Evolutionary conservation across 495 filamentous ascomycete species (phyloP).

Genomic region (Penicillium salamii): DNA sequence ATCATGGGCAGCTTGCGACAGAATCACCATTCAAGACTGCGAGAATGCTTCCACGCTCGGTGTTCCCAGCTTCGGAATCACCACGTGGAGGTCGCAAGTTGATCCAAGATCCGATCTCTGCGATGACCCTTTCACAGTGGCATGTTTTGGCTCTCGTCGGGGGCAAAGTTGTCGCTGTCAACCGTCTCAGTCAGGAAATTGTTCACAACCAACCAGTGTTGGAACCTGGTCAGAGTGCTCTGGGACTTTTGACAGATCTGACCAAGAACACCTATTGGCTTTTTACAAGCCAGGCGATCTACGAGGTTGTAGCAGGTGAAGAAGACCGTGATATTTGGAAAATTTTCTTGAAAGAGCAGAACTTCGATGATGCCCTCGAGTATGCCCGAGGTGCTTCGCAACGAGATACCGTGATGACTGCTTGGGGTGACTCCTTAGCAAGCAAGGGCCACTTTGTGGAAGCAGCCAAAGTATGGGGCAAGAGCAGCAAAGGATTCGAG

Average conservation of each 20-base stretch:
- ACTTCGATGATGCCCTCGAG: conserved; percentile 81
- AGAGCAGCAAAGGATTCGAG: conserved; percentile 94
- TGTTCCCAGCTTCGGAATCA: conserved; percentile 66
- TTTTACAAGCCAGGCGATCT: conserved; percentile 85
- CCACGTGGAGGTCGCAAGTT: conserved; percentile 59
- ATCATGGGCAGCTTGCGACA: conserved; percentile 67
- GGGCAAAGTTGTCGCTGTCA: conserved; percentile 75
- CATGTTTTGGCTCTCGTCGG: conserved; percentile 86
- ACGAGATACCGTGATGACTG: conserved; percentile 84
- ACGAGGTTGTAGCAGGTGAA: conserved; percentile 84
- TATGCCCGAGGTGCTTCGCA: conserved; percentile 72
- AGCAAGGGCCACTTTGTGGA: conserved; percentile 76
- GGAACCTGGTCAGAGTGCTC: conserved; percentile 70
- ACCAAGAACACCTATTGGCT: conserved; percentile 97
- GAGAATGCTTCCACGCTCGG: conserved; percentile 69
- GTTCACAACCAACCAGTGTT: conserved; percentile 84
- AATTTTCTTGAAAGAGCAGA: conserved; percentile 77
- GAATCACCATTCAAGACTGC: conserved; percentile 63
- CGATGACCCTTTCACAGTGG: conserved; percentile 88
- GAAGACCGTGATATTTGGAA: conserved; percentile 95
- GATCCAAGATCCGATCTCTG: conserved; percentile 66
- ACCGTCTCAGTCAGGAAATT: conserved; percentile 76
- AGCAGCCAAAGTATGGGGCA: conserved; percentile 86
- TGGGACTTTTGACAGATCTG: conserved; percentile 80
- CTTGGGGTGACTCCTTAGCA: conserved; percentile 83